These are phyloP conservation scores for Ilyonectria robusta DNA, from an alignment of 2,329 filamentous ascomycete species.

Conservation along the genomic window DNA sequence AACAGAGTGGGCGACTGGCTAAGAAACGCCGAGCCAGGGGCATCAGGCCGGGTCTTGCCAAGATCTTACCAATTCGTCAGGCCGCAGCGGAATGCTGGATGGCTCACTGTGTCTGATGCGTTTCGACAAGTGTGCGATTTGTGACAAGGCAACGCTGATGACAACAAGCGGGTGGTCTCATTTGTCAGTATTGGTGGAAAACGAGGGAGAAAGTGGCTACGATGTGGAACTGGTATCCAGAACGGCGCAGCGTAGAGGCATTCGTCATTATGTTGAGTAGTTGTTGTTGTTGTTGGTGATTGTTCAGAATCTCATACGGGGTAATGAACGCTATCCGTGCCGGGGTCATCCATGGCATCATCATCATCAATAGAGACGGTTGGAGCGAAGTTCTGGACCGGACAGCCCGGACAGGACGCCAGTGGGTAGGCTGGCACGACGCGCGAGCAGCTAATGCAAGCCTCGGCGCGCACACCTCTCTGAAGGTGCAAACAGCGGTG, in stretches of 20 bases:
- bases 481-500: conserved; percentile 44
- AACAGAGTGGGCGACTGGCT: conserved; percentile 18
- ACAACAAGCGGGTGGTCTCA: neutral
- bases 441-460: conserved; percentile 44
- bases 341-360: conserved; percentile 40
- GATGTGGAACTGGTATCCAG: conserved; percentile 23
- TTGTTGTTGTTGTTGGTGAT: conserved; percentile 30
- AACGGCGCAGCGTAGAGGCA: conserved; percentile 9
- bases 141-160: conserved; percentile 1
- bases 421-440: conserved; percentile 35
- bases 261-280: conserved; percentile 21
- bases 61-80: conserved; percentile 19
- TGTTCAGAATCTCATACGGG: conserved; percentile 32
- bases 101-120: neutral
- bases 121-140: conserved; percentile 11
- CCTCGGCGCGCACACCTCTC: conserved; percentile 21
- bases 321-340: conserved; percentile 30
- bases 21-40: conserved; percentile 4
- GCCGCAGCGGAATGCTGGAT: conserved; percentile 14
- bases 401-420: conserved; percentile 36
- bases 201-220: neutral
- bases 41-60: conserved; percentile 19
- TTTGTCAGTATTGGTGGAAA: neutral
- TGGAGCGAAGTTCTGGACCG: conserved; percentile 38
- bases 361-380: conserved; percentile 29